A percentile compares a stretch with the other conserved stretches of the same genome.
Conservation (phyloP, 1,284 basidiomycete species). For the Coniophora puteana region DNA sequence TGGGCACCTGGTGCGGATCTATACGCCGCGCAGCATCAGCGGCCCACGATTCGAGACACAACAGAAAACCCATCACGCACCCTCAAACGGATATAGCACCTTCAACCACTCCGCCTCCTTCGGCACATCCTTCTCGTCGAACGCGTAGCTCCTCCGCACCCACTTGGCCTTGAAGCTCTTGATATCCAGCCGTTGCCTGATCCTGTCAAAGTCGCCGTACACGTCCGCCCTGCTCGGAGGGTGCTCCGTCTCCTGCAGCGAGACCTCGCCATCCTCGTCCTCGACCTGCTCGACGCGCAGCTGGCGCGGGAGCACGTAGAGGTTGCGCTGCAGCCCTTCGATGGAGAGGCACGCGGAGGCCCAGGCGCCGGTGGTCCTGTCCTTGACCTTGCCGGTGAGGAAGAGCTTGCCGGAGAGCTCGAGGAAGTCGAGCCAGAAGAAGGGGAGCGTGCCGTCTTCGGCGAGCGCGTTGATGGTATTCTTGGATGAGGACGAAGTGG, state of each 20-base stretch:
- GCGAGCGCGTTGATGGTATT: constrained; percentile 59
- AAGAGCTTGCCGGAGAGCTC: constrained; percentile 79
- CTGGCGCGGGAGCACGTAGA: constrained; percentile 88
- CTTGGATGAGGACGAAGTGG: constrained; percentile 34
- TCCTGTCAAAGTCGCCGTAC: constrained; percentile 80
- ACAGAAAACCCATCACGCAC: constrained; percentile 44
- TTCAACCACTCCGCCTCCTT: constrained; percentile 87
- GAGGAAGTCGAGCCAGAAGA: constrained; percentile 93
- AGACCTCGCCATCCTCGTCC: constrained; percentile 42
- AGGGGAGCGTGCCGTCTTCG: constrained; percentile 78
- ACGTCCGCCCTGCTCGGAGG: constrained; percentile 70
- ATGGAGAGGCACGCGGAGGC: constrained; percentile 89
- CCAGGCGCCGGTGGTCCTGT: constrained; percentile 63
- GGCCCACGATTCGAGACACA: not conserved
- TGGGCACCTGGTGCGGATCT: constrained; percentile 67
- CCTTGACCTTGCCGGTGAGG: constrained; percentile 86
- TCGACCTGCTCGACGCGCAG: constrained; percentile 55
- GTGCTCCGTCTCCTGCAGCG: constrained; percentile 70
- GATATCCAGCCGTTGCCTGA: constrained; percentile 74
- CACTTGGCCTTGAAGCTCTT: constrained; percentile 80
- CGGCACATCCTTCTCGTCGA: constrained; percentile 85
- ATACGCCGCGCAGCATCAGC: constrained; percentile 3
- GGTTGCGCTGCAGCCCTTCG: constrained; percentile 83
- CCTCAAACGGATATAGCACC: constrained; percentile 82
- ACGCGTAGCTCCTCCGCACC: constrained; percentile 91